A percentile compares a stretch with the other conserved stretches of the same genome.
These are phyloP conservation scores for Clohesyomyces aquaticus DNA, from an alignment of 495 filamentous ascomycete genomes.

Conservation along the genomic window DNA sequence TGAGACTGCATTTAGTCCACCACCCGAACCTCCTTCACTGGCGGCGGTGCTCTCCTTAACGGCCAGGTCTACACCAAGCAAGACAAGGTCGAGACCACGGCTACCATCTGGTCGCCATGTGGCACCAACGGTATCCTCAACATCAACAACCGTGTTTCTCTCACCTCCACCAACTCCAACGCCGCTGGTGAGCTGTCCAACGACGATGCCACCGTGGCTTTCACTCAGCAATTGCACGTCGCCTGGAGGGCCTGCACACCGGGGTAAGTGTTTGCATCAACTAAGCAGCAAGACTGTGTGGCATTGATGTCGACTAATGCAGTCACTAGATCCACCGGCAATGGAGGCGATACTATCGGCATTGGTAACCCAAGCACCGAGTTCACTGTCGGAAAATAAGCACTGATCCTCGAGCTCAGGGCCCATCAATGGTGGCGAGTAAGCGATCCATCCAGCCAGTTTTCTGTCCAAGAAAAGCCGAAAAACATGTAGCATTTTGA, in stretches of 20 bases:
- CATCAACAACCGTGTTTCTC: slow-evolving; percentile 62
- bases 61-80: slow-evolving; percentile 62
- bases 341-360: slow-evolving; percentile 22
- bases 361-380: slow-evolving; percentile 20
- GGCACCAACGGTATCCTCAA: slow-evolving; percentile 61
- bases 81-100: slow-evolving; percentile 56
- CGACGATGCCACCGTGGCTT: slow-evolving; percentile 60
- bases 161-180: slow-evolving; percentile 52
- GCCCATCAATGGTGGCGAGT: too few relatives aligned
- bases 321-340: not conserved
- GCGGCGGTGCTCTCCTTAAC: slow-evolving; percentile 49
- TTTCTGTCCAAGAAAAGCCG: not conserved
- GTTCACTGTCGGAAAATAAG: slow-evolving; percentile 7
- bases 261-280: slow-evolving; percentile 17
- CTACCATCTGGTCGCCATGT: slow-evolving; percentile 61
- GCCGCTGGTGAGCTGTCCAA: slow-evolving; percentile 56
- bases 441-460: too few relatives aligned
- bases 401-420: not conserved
- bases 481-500: too few relatives aligned
- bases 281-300: too few relatives aligned
- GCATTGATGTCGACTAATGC: too few relatives aligned
- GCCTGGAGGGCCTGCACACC: slow-evolving; percentile 54
- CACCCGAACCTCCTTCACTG: slow-evolving; percentile 54
- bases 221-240: slow-evolving; percentile 61
- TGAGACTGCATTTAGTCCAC: slow-evolving; percentile 45